Evolutionary conservation across 768 basidiomycete genomes (phyloP).

Genomic region (Termitomyces sp.): DNA sequence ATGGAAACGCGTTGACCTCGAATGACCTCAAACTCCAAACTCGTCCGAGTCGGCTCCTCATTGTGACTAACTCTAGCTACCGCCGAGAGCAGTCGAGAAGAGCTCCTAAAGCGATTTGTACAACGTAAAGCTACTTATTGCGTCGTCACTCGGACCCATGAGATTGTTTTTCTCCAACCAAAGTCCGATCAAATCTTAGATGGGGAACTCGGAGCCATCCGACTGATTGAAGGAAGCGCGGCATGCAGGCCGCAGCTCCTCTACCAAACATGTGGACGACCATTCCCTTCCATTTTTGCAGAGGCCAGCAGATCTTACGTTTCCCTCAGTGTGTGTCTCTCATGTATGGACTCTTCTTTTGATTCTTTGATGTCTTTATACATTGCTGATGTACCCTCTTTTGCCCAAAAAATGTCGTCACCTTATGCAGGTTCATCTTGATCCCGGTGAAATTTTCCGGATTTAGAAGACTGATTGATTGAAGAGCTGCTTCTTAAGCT

Average conservation of each 20-base stretch:
- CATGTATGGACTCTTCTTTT: neutral
- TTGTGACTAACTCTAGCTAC: neutral
- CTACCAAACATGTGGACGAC: neutral
- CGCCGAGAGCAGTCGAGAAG: slow-evolving; percentile 1
- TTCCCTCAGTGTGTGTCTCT: neutral
- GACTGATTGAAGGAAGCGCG: neutral
- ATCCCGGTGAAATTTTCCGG: neutral
- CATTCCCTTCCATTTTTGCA: neutral
- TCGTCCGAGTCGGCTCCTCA: neutral
- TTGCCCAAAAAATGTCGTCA: neutral
- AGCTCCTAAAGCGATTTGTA: neutral
- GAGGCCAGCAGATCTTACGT: neutral
- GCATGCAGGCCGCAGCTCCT: neutral
- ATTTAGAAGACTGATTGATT: neutral
- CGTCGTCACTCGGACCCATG: neutral
- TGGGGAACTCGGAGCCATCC: neutral
- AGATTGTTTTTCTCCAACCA: neutral
- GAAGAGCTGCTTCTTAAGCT: neutral
- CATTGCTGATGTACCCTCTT: too few species aligned
- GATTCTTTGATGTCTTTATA: neutral
- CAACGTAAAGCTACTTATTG: neutral
- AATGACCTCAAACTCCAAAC: neutral
- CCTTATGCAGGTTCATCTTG: neutral
- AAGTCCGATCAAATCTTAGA: neutral
- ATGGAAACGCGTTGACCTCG: neutral